Percentiles rank a stretch among this genome's conserved stretches.
phyloP scores from a whole-genome alignment of 208 protist species.

The Trypanosoma vivax region DNA sequence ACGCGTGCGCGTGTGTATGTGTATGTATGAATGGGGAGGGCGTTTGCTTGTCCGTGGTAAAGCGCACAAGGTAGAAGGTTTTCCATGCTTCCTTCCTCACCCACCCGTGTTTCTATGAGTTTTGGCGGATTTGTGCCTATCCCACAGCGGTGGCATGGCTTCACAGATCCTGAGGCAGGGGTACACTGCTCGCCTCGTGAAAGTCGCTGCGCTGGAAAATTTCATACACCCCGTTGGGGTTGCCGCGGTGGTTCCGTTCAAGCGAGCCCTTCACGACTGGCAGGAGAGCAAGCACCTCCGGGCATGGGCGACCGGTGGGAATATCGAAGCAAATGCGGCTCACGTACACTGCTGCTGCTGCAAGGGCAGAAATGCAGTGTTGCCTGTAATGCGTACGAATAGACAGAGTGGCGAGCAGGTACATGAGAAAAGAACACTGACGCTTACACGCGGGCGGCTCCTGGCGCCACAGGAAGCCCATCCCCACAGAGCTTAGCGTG shows the following conservation, averaged over 20 bases:
- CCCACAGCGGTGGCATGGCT: neutral
- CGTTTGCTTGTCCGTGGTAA: too few species aligned
- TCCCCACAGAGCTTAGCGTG: slow-evolving; percentile 44
- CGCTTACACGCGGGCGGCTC: slow-evolving; percentile 36
- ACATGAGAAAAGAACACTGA: slow-evolving; percentile 48
- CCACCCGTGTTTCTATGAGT: neutral
- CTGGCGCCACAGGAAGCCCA: slow-evolving; percentile 53
- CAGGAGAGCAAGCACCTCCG: slow-evolving; percentile 29
- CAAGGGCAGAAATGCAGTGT: slow-evolving; percentile 43
- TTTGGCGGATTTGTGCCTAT: neutral
- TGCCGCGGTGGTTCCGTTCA: slow-evolving; percentile 1
- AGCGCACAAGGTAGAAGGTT: too few species aligned
- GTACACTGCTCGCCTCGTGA: slow-evolving; percentile 32
- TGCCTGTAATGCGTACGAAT: slow-evolving; percentile 53
- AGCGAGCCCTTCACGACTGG: slow-evolving; percentile 29
- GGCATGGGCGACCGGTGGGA: slow-evolving; percentile 31
- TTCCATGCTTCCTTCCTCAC: neutral
- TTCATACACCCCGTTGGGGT: slow-evolving; percentile 25
- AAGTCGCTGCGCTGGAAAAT: slow-evolving; percentile 33
- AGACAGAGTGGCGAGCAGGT: slow-evolving; percentile 46
- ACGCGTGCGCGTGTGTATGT: too few species aligned
- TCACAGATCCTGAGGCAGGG: slow-evolving; percentile 9
- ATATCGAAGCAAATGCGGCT: slow-evolving; percentile 37
- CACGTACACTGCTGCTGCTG: slow-evolving; percentile 55
- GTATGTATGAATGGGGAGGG: too few species aligned